A percentile compares a stretch with the other conserved stretches of the same genome.
Evolutionary conservation across 331 rosid genomes (phyloP).

Genomic region (Rhamnella rubrinervis): DNA sequence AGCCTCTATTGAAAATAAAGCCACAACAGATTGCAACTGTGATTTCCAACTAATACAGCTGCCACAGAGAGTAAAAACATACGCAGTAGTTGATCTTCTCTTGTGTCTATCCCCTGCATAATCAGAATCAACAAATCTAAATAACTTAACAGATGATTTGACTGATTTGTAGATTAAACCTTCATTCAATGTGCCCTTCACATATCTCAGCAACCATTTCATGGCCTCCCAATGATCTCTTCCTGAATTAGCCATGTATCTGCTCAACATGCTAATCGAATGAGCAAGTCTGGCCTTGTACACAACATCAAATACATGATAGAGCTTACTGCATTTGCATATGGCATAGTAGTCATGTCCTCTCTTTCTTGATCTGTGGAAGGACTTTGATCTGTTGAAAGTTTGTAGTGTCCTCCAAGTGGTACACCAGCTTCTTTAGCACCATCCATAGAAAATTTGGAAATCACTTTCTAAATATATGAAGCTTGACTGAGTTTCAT

Average conservation of each 20-base stretch:
- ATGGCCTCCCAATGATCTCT: neutral
- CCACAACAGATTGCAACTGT: neutral
- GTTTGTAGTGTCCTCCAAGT: no score
- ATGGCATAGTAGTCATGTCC: no score
- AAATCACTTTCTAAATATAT: no score
- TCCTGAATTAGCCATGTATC: neutral
- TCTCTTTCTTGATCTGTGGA: neutral
- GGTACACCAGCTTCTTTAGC: neutral
- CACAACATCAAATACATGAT: neutral
- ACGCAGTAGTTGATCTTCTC: neutral
- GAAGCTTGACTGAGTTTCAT: neutral
- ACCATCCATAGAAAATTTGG: neutral
- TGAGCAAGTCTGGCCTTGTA: neutral
- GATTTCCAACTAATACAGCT: neutral
- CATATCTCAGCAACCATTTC: neutral
- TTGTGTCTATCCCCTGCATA: neutral
- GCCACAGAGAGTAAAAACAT: neutral
- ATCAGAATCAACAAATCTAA: neutral
- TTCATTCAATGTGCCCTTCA: neutral
- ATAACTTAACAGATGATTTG: neutral
- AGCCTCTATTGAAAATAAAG: neutral
- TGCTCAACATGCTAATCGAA: neutral
- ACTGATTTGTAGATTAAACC: neutral
- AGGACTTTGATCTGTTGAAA: neutral
- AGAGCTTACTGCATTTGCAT: neutral